These are phyloP conservation scores for Camelina laxa DNA, from an alignment of 345 rosid genomes.

Conservation along the genomic window DNA sequence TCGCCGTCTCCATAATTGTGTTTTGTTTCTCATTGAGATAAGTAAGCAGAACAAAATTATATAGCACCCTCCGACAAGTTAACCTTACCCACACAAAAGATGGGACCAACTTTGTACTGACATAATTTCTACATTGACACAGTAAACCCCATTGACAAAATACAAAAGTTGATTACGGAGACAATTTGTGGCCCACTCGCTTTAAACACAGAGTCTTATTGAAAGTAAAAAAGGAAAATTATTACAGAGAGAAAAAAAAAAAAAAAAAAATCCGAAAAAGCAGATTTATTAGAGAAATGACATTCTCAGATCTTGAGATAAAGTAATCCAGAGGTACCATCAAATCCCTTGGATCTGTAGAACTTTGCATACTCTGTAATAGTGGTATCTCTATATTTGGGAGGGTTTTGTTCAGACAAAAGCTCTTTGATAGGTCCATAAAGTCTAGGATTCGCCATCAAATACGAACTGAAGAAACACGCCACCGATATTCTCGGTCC, in stretches of 20 bases:
- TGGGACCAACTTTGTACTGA: too few species aligned
- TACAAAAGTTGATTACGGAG: background rate
- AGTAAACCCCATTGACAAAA: background rate
- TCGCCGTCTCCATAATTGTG: slow-evolving; percentile 16
- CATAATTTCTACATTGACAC: too few species aligned
- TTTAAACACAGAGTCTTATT: background rate
- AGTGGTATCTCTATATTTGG: slow-evolving; percentile 47
- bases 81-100: too few species aligned
- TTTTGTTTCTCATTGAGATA: background rate
- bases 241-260: background rate
- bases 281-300: background rate
- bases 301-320: slow-evolving; percentile 45
- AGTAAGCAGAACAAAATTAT: too few species aligned
- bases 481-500: slow-evolving; percentile 52
- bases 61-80: too few species aligned
- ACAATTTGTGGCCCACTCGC: background rate
- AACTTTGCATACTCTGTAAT: slow-evolving; percentile 35
- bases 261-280: background rate
- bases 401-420: slow-evolving; percentile 43
- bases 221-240: background rate
- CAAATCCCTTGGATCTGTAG: slow-evolving; percentile 46
- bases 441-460: slow-evolving; percentile 34
- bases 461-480: slow-evolving; percentile 39
- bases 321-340: slow-evolving; percentile 45
- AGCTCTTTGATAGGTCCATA: slow-evolving; percentile 52